A percentile compares a stretch with the other conserved stretches of the same genome.
These are phyloP conservation scores for Quercus gilva DNA, from an alignment of 306 rosid genomes.

Conservation along the genomic window DNA sequence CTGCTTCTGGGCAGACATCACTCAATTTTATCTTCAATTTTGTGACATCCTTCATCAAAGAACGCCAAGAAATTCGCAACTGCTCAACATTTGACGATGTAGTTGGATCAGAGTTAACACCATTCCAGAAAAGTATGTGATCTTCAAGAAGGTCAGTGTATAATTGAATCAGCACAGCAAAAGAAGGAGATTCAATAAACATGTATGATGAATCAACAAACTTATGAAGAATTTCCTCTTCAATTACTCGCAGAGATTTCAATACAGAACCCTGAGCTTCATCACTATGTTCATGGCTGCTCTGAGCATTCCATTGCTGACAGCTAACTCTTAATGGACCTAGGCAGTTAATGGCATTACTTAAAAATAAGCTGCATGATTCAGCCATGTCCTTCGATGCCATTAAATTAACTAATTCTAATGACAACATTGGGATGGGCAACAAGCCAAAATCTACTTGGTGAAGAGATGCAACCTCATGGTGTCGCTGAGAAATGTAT, in stretches of 20 bases:
- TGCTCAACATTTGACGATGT: conserved; percentile 45
- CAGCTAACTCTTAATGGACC: conserved; percentile 49
- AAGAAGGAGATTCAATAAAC: conserved; percentile 56
- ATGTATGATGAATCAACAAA: conserved; percentile 41
- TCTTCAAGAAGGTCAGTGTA: conserved; percentile 58
- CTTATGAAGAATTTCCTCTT: conserved; percentile 55
- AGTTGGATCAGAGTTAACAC: conserved; percentile 4
- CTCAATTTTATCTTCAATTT: conserved; percentile 43
- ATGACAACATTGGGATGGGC: conserved; percentile 56
- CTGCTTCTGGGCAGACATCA: conserved; percentile 53
- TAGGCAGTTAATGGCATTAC: conserved; percentile 58
- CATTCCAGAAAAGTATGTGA: conserved; percentile 62
- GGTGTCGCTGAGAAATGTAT: conserved; percentile 32
- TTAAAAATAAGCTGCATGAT: conserved; percentile 23
- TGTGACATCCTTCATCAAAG: conserved; percentile 53
- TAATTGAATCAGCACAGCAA: conserved; percentile 40
- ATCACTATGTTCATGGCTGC: conserved; percentile 21
- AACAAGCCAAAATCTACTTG: conserved; percentile 36
- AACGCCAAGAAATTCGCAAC: conserved; percentile 57
- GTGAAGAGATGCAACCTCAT: conserved; percentile 18
- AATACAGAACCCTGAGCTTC: conserved; percentile 34
- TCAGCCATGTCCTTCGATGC: conserved; percentile 26
- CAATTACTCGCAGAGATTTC: conserved; percentile 53
- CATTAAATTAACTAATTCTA: conserved; percentile 47
- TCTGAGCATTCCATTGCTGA: conserved; percentile 59